Evolutionary conservation across 2,329 filamentous ascomycete genomes (phyloP).

Genomic region (Paecilomyces niveus): DNA sequence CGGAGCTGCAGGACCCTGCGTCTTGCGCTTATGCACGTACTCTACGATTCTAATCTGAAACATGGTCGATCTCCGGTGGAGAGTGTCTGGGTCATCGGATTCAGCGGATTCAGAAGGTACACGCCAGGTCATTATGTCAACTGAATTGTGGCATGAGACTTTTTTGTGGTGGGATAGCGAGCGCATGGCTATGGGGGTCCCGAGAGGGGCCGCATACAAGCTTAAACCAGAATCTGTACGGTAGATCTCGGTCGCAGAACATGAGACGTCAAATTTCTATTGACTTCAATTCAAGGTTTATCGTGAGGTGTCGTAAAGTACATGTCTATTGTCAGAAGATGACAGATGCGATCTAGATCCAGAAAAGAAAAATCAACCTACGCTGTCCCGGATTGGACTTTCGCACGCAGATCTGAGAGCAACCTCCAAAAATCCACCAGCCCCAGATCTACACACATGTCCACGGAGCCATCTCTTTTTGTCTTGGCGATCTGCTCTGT

Average conservation of each 20-base stretch:
- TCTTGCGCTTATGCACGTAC: too few species aligned
- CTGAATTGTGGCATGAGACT: too few species aligned
- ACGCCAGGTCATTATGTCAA: background rate
- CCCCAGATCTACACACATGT: constrained; percentile 48
- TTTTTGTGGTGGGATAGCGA: too few species aligned
- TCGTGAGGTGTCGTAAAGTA: background rate
- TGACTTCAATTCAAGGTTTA: background rate
- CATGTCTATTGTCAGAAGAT: background rate
- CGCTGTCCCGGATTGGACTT: background rate
- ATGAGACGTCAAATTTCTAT: too few species aligned
- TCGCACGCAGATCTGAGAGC: background rate
- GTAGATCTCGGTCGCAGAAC: background rate
- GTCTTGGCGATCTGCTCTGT: constrained; percentile 42
- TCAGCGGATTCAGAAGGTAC: background rate
- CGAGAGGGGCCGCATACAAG: background rate
- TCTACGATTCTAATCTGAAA: background rate
- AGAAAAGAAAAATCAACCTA: background rate
- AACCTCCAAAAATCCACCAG: constrained; percentile 39
- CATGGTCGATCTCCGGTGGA: background rate
- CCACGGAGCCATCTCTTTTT: constrained; percentile 51
- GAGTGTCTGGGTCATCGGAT: background rate
- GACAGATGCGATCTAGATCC: background rate
- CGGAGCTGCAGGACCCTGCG: too few species aligned
- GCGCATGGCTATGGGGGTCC: too few species aligned
- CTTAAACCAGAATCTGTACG: background rate